A percentile compares a stretch with the other conserved stretches of the same genome.
Evolutionary conservation across 129 eudicot genomes (phyloP).

Genomic region (Apium graveolens): DNA sequence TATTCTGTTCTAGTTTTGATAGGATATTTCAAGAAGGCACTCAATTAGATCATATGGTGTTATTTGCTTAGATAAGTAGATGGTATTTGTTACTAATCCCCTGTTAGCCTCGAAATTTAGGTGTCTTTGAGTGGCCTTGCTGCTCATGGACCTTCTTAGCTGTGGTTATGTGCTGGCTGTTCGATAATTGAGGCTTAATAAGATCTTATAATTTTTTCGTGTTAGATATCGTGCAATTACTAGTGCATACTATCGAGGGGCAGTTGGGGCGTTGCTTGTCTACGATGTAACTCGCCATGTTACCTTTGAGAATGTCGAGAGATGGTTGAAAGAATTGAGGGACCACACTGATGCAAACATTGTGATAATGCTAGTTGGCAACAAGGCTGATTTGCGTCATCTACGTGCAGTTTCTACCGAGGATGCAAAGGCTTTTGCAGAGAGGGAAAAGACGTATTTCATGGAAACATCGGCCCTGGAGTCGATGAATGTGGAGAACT

Average conservation of each 20-base stretch:
- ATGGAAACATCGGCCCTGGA: constrained; percentile 81
- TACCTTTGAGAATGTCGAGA: constrained; percentile 68
- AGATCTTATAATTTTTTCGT: not conserved
- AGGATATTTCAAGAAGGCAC: not conserved
- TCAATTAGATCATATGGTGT: not conserved
- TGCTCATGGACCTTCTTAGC: not conserved
- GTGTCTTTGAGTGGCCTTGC: not conserved
- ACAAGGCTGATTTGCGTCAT: constrained; percentile 72
- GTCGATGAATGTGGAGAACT: constrained; percentile 67
- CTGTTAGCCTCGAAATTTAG: not conserved
- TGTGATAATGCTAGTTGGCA: constrained; percentile 76
- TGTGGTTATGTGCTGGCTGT: not conserved
- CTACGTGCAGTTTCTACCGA: constrained; percentile 72
- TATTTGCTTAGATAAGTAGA: not conserved
- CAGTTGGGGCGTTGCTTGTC: constrained; percentile 71
- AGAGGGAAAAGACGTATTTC: constrained; percentile 59
- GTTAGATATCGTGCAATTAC: constrained; percentile 74
- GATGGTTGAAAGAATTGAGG: constrained; percentile 74
- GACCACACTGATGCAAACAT: constrained; percentile 71
- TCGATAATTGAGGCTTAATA: not conserved
- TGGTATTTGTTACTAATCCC: not conserved
- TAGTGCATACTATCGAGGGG: constrained; percentile 78
- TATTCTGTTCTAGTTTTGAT: no score
- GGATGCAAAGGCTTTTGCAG: constrained; percentile 62
- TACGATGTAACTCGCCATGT: constrained; percentile 70